Conservation (phyloP, 495 filamentous ascomycete genomes). For the Neurospora cerealis region DNA sequence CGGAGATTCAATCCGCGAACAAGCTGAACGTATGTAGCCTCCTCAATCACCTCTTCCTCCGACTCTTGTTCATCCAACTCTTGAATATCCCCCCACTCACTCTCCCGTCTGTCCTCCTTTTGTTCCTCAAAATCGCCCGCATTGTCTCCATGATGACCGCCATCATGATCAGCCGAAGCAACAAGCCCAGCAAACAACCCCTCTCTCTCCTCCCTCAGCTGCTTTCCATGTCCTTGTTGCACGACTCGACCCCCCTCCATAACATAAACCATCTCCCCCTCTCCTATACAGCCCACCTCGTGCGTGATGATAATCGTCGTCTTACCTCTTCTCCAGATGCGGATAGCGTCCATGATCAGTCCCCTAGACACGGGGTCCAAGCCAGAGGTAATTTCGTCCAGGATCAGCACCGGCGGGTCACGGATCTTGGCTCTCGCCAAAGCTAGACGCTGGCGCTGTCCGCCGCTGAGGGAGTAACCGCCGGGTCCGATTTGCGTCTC, state of each 20-base stretch:
- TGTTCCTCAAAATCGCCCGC: not conserved
- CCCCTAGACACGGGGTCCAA: constrained; percentile 61
- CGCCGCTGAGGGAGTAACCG: constrained; percentile 69
- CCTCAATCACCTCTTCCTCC: constrained; percentile 1
- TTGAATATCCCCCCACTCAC: not conserved
- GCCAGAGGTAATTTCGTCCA: constrained; percentile 83
- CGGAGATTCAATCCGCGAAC: constrained; percentile 7
- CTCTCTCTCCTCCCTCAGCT: constrained; percentile 20
- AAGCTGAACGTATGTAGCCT: constrained; percentile 7
- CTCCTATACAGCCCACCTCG: constrained; percentile 69
- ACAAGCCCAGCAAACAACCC: constrained; percentile 24
- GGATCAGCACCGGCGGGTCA: constrained; percentile 71
- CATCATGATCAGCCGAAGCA: constrained; percentile 14
- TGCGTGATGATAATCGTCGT: constrained; percentile 92
- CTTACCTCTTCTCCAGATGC: constrained; percentile 63
- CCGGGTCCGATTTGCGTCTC: constrained; percentile 63
- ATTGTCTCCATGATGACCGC: not conserved
- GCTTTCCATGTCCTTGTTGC: constrained; percentile 49
- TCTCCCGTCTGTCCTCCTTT: not conserved
- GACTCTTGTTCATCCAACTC: not conserved
- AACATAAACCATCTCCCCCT: constrained; percentile 71
- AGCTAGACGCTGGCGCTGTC: constrained; percentile 69
- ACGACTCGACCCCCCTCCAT: constrained; percentile 61
- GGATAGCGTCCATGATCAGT: constrained; percentile 61
- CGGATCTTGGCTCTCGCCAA: constrained; percentile 67